Evolutionary conservation across 1,139 yeast species (phyloP), one percentile per base, ranked within the genome.

Genomic region (Williopsis jadinii): DNA sequence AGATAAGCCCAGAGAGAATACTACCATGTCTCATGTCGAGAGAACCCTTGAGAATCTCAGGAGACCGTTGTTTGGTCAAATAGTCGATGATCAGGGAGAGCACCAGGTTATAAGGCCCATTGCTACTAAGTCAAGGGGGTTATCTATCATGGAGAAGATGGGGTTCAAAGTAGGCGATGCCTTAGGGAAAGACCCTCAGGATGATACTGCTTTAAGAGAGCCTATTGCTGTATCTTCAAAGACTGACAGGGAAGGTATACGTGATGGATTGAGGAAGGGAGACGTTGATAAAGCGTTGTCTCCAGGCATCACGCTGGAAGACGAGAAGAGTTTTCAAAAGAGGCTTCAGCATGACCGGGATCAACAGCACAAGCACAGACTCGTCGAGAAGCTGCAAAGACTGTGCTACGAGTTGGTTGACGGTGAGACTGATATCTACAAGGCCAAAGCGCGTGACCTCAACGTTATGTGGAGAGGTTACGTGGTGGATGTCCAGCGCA

Each of bases 91-190:
- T 8, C 11, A 30, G 2, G 13, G 12, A 6, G 8, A 11, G 8
- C 11, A 34, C 11, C 13, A n/a, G 11, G 15, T 28, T 8, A 35
- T 35, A 27, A 28, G 26, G 9, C 35, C 28, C 5, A 24, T 11
- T 10, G 39, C 29, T 1, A 2, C 30, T 3, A 54, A 56, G 9
- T 68, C 76, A 0, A 64, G 69, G 37, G 83, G 80, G 0, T 60
- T 73, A 27, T 50, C 63, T 8, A 75, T 77, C 45, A 75, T 77
- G 82, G 61, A 66, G 47, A 69, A 65, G 51, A 76, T 77, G 82
- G 83, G 83, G 3, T 77, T 67, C 51, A 64, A 62, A 44, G 54
- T 64, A 2, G 80, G 78, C 10, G 61, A 65, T 11, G 48, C 68
- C 0, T 56, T 75, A 13, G 80, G 80, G 0, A 48, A 46, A 13